Evolutionary conservation across 371 early-diverging fungal genomes (phyloP), one percentile per base, ranked within the genome.

Genomic region (Encephalitozoon hellem): DNA sequence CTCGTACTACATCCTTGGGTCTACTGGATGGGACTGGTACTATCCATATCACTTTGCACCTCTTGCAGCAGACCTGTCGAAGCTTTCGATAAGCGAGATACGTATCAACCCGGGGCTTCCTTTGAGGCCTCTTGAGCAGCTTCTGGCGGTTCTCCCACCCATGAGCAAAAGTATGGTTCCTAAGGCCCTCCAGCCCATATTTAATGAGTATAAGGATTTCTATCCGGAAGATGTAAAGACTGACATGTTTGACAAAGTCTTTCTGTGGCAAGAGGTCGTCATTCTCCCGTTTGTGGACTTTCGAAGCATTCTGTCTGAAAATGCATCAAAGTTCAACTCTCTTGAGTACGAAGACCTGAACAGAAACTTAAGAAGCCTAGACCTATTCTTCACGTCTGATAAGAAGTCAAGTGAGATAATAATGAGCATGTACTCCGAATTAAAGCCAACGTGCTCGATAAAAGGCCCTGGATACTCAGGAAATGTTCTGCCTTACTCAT

Each of bases 31-130:
- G 99, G 89, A 90, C 39, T 98, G 95, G 94, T 96, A 89, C 86
- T 98, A 91, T 82, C 96, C 96, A 2, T 92, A 91, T 83, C 92
- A 96, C 84, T 98, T 94, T 84, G 92, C 97, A 21, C 99, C 99
- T 9, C 91, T 93, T 86, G 91, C 92, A 2, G 88, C 89, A 4
- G 94, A 94, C 84, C 91, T 96, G 81, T 86, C 88, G 47, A 83
- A 88, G 65, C 82, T 91, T 55, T 86, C 89, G 51, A 87, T 91
- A 74, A 80, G 82, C 15, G 28, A 42, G 2, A 41, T 76, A 64
- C 38, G 39, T 9, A 93, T 94, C 82, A 89, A 90, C 53, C 74
- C 87, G n/a, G 91, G 91, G 42, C 84, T 87, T 42, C 95, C 96
- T 0, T 89, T 95, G 81, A 88, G 84, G 41, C 97, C 97, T 4